phyloP scores from a whole-genome alignment of 306 rosid genomes.

The Lotus japonicus region DNA sequence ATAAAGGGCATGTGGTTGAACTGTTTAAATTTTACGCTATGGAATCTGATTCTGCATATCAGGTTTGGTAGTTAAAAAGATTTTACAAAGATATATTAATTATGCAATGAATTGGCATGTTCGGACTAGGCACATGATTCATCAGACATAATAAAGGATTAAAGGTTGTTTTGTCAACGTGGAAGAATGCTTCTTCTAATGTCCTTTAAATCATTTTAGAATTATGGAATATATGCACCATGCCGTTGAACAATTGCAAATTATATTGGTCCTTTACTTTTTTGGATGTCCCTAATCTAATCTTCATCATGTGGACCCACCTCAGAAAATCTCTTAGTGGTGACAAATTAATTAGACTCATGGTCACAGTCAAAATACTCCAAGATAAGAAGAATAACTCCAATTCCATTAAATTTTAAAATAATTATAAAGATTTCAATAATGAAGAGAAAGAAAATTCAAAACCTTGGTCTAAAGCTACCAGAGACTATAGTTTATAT shows the following conservation, averaged over 20 bases:
- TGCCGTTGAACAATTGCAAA: constrained; percentile 19
- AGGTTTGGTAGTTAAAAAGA: constrained; percentile 10
- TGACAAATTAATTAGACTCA: constrained; percentile 20
- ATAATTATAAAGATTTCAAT: not conserved
- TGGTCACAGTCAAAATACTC: constrained; percentile 31
- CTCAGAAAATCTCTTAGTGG: constrained; percentile 17
- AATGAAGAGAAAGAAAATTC: not conserved
- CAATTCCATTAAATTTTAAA: not conserved
- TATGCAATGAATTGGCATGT: constrained; percentile 11
- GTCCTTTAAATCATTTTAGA: constrained; percentile 23
- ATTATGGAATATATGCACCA: constrained; percentile 34
- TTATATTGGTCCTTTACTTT: constrained; percentile 14
- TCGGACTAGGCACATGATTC: constrained; percentile 14
- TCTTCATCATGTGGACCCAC: constrained; percentile 21
- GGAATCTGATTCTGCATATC: constrained; percentile 33
- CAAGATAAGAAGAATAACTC: constrained; percentile 15
- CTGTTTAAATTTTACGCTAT: not conserved
- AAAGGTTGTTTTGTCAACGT: too few species aligned
- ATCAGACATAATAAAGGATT: not conserved
- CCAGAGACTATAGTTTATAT: not conserved
- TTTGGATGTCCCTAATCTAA: constrained; percentile 12
- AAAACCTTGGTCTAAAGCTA: constrained; percentile 4
- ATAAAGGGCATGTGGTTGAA: too few species aligned
- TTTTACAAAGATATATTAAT: constrained; percentile 1
- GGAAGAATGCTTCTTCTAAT: constrained; percentile 18